These are phyloP conservation scores for Myotisia sp. DNA, from an alignment of 2,329 filamentous ascomycete genomes.

Conservation along the genomic window DNA sequence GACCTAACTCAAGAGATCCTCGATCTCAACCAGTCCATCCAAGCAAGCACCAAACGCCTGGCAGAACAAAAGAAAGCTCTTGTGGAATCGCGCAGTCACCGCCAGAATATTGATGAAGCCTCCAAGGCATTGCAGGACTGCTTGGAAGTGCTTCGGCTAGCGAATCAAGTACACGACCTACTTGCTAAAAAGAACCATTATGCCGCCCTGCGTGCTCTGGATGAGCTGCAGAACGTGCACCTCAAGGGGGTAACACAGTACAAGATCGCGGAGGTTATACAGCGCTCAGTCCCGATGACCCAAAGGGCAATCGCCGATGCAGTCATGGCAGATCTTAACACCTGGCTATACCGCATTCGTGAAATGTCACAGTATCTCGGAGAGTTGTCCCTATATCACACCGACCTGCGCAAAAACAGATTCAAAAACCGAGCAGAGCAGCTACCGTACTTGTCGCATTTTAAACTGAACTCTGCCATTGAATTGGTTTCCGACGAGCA, in stretches of 20 bases:
- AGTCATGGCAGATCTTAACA: constrained; percentile 93
- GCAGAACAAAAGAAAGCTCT: constrained; percentile 88
- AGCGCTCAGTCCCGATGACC: constrained; percentile 84
- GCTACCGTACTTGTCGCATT: constrained; percentile 60
- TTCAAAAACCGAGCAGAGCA: constrained; percentile 71
- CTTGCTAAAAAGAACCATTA: constrained; percentile 91
- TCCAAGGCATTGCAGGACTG: constrained; percentile 80
- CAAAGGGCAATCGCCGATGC: constrained; percentile 89
- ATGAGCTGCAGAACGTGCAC: constrained; percentile 92
- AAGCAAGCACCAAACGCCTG: constrained; percentile 83
- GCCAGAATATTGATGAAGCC: constrained; percentile 91
- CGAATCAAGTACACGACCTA: constrained; percentile 88
- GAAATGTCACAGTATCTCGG: constrained; percentile 93
- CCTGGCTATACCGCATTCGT: constrained; percentile 86
- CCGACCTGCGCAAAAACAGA: constrained; percentile 66
- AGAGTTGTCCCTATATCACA: constrained; percentile 94
- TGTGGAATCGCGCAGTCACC: constrained; percentile 79
- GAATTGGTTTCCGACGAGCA: constrained; percentile 90
- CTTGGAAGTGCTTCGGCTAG: constrained; percentile 76
- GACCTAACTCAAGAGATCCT: constrained; percentile 80
- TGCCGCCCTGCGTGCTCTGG: constrained; percentile 78
- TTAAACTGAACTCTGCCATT: constrained; percentile 89
- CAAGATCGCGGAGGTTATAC: constrained; percentile 87
- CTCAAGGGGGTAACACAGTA: constrained; percentile 89
- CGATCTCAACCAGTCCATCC: constrained; percentile 84